These are phyloP conservation scores for Pistacia vera DNA, from an alignment of 345 rosid species.

Conservation along the genomic window DNA sequence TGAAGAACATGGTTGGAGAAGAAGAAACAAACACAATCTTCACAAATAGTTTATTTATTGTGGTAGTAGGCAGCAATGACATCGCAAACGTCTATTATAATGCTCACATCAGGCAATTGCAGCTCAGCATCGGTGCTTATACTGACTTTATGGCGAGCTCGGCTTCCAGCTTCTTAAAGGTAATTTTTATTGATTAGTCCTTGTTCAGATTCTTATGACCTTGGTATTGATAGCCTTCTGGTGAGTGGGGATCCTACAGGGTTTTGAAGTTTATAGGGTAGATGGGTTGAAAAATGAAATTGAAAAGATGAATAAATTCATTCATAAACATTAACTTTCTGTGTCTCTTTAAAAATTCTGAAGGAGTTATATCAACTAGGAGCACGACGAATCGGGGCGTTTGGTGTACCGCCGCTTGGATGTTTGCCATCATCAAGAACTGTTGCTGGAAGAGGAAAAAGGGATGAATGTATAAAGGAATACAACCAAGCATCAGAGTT, in stretches of 20 bases:
- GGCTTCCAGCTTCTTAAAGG: constrained; percentile 41
- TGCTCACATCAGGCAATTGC: constrained; percentile 24
- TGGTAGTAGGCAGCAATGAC: constrained; percentile 61
- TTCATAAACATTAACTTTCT: neutral
- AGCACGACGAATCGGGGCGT: constrained; percentile 43
- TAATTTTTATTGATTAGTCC: constrained; percentile 6
- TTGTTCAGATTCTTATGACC: no score
- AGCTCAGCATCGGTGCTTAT: constrained; percentile 40
- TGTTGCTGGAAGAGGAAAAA: constrained; percentile 23
- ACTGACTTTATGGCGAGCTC: constrained; percentile 33
- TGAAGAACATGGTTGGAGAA: constrained; percentile 42
- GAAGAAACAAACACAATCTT: constrained; percentile 31
- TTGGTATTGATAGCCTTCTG: no score
- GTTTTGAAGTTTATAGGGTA: no score
- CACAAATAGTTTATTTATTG: constrained; percentile 26
- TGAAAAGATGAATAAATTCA: no score
- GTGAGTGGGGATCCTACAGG: no score
- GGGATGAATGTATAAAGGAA: constrained; percentile 31
- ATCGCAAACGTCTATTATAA: constrained; percentile 49
- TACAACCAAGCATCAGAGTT: constrained; percentile 37
- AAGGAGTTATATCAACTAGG: constrained; percentile 50
- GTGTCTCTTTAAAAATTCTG: neutral
- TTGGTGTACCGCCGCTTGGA: constrained; percentile 56
- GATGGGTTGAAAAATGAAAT: no score
- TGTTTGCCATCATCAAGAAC: constrained; percentile 54